Base-by-base conservation (phyloP, 148 eudicot genomes). In the Silene conica region DNA sequence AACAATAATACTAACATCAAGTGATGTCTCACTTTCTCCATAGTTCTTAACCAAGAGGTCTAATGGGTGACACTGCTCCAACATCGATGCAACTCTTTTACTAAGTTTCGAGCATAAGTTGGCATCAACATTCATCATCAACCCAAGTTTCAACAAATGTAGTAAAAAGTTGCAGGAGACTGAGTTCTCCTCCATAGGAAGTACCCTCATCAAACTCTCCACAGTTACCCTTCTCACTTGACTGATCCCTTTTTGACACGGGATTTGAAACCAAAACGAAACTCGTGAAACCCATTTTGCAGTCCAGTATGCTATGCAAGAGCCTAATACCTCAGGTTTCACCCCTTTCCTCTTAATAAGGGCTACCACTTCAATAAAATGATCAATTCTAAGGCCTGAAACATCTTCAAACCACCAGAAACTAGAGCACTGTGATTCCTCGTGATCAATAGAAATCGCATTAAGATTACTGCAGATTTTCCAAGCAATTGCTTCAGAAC, bases 351-450 rank as follows among this genome's bases (percentile, higher is more conserved):
- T 77, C 71, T 74, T 86, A 61, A 80, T 74, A 3, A 71, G 74
- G 8, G 75, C 76, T 43, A 85, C 61, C 20, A 84, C 89, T 75
- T 84, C 86, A 18, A 83, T 67, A 63, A 86, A 84, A 66, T 86
- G 89, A 75, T 86, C 87, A 19, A 86, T 84, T 62, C 86, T 69
- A 65, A 86, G 89, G 14, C 61, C 5, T 12, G 81, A 77, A 18
- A 82, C 74, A 73, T 84, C 89, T 76, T 86, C 78, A 74, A 82
- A 82, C 87, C 87, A 84, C 89, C 89, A 86, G 62, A 52, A 57
- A 50, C 16, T 15, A 12, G 16, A 50, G 16, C 14, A 50, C 18
- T 50, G 55, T 11, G 55, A 50, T 50, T 15, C 55, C 1, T 50
- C 55, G 16, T 13, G 16, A 50, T 50, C 55, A 50, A 50, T 50